Evolutionary conservation across 2,329 filamentous ascomycete genomes (phyloP).

Genomic region (Macroventuria anomochaeta): DNA sequence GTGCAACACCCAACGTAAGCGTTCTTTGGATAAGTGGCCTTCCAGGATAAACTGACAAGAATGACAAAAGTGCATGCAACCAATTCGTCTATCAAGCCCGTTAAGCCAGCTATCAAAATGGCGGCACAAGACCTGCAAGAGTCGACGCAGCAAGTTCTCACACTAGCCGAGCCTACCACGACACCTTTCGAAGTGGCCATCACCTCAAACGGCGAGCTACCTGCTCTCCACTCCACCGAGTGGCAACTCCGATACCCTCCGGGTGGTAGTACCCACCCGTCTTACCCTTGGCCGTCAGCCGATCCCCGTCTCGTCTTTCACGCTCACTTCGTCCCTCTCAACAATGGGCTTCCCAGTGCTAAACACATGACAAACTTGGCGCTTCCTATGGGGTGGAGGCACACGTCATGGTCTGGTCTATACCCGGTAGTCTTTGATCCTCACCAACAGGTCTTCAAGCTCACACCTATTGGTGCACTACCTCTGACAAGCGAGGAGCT

Average conservation of each 20-base stretch:
- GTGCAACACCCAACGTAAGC: not conserved
- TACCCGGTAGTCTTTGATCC: slow-evolving; percentile 30
- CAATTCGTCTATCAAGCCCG: too few species aligned
- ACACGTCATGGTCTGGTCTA: slow-evolving; percentile 23
- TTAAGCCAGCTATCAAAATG: not conserved
- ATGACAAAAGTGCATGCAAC: too few species aligned
- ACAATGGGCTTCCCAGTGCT: slow-evolving; percentile 23
- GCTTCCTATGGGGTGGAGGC: slow-evolving; percentile 23
- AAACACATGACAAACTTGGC: slow-evolving; percentile 2
- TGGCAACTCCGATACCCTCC: slow-evolving; percentile 30
- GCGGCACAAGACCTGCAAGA: not conserved
- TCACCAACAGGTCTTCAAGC: slow-evolving; percentile 26
- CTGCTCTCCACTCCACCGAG: slow-evolving; percentile 1
- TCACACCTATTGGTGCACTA: slow-evolving; percentile 27
- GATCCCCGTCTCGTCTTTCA: slow-evolving; percentile 27
- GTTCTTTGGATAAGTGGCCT: too few species aligned
- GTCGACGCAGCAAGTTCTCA: not conserved
- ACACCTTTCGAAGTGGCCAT: slow-evolving; percentile 9
- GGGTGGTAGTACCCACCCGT: slow-evolving; percentile 26
- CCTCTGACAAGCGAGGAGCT: slow-evolving; percentile 30
- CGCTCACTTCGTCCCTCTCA: slow-evolving; percentile 15
- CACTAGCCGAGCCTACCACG: not conserved
- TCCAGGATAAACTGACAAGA: too few species aligned
- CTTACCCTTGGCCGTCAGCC: slow-evolving; percentile 22
- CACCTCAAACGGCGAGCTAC: slow-evolving; percentile 5